A percentile compares a stretch with the other conserved stretches of the same genome.
phyloP scores from a whole-genome alignment of 108 stramenopile genomes.

The Epithemia pelagica region DNA sequence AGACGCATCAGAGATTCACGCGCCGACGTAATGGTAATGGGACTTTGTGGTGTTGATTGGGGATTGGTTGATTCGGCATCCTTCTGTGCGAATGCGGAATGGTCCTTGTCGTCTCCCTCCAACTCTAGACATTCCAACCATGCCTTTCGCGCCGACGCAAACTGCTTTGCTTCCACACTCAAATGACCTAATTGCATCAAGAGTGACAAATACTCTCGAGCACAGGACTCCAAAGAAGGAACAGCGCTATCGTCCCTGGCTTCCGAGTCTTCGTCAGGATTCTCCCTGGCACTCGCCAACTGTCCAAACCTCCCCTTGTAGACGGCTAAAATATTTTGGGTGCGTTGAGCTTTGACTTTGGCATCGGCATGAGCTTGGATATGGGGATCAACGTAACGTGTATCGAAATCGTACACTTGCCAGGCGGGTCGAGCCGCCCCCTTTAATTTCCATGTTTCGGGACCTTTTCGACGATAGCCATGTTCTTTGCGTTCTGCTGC shows the following conservation, averaged over 20 bases:
- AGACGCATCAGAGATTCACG: constrained; percentile 66
- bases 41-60: constrained; percentile 24
- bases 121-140: constrained; percentile 68
- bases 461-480: constrained; percentile 60
- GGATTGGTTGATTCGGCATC: not conserved
- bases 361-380: constrained; percentile 65
- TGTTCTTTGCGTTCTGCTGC: constrained; percentile 28
- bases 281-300: not conserved
- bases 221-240: not conserved
- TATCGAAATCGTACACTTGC: constrained; percentile 87
- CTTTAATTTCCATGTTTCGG: constrained; percentile 80
- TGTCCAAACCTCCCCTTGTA: constrained; percentile 24
- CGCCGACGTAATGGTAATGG: constrained; percentile 36
- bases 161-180: constrained; percentile 49
- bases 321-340: constrained; percentile 47
- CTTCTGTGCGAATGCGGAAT: constrained; percentile 6
- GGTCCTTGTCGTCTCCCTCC: constrained; percentile 27
- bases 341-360: constrained; percentile 40
- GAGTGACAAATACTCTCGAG: constrained; percentile 58
- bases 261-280: not conserved
- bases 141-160: constrained; percentile 52
- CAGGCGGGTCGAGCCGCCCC: constrained; percentile 84
- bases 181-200: constrained; percentile 77
- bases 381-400: constrained; percentile 80
- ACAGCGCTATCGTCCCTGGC: not conserved